These are phyloP conservation scores for Brassica hybrid DNA, from an alignment of 441 rosid genomes.

Conservation along the genomic window DNA sequence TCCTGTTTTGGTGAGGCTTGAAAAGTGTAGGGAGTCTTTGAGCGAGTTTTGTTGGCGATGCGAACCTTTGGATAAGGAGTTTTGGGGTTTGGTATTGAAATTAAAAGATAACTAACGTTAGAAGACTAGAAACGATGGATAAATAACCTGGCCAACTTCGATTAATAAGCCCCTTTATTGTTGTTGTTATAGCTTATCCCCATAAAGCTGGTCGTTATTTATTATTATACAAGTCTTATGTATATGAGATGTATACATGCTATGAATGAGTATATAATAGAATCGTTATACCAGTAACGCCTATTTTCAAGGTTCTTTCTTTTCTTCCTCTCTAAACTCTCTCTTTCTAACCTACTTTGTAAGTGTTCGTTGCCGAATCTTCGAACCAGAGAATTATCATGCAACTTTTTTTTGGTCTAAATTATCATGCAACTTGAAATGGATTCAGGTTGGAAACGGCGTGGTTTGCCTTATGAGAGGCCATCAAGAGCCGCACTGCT, in stretches of 20 bases:
- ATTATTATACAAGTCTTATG: not conserved
- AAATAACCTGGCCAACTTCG: not conserved
- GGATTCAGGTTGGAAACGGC: not conserved
- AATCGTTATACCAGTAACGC: not conserved
- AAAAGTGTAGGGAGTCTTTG: constrained; percentile 10
- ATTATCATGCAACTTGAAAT: no score
- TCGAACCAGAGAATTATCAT: not conserved
- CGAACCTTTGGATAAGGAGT: constrained; percentile 18
- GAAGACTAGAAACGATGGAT: not conserved
- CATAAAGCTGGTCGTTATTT: not conserved
- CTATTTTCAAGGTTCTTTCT: not conserved
- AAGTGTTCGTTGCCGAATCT: not conserved
- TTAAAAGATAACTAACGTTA: not conserved
- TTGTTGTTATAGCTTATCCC: no score
- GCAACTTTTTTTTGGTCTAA: not conserved
- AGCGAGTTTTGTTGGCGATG: constrained; percentile 34
- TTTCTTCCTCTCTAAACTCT: no score
- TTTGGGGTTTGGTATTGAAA: constrained; percentile 26
- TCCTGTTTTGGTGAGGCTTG: constrained; percentile 21
- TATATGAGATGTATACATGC: not conserved
- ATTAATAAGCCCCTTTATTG: not conserved
- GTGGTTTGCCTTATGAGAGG: not conserved
- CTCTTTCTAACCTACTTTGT: no score
- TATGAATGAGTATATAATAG: not conserved
- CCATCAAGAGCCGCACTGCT: not conserved